A percentile compares a stretch with the other conserved stretches of the same genome.
Conservation (phyloP, 805 yeast species). For the Wickerhamomyces tratensis region DNA sequence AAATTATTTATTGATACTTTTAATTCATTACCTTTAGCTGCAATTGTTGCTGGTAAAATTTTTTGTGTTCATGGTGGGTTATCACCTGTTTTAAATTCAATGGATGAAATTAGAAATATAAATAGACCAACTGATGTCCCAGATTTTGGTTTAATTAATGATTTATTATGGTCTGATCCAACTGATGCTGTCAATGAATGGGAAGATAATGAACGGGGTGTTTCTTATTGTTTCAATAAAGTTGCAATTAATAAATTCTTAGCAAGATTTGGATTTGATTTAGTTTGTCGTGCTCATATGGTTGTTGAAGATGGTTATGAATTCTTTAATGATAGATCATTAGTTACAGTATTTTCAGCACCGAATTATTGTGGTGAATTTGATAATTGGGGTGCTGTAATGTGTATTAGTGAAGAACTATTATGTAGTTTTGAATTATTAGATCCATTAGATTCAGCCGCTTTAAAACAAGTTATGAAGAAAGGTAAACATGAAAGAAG, state of each 20-base stretch:
- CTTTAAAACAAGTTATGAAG: constrained; percentile 90
- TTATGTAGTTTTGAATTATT: constrained; percentile 87
- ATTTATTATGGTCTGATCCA: constrained; percentile 79
- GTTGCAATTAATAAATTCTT: constrained; percentile 66
- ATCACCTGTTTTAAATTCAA: constrained; percentile 57
- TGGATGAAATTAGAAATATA: constrained; percentile 62
- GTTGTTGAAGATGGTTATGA: constrained; percentile 87
- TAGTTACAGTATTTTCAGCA: constrained; percentile 74
- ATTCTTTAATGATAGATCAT: constrained; percentile 61
- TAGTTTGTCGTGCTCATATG: constrained; percentile 81
- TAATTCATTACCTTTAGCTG: constrained; percentile 92
- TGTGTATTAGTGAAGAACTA: constrained; percentile 91
- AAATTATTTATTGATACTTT: constrained; percentile 88
- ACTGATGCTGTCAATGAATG: constrained; percentile 49
- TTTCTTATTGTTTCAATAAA: constrained; percentile 67
- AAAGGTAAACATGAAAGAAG: constrained; percentile 86
- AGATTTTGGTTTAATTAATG: constrained; percentile 69
- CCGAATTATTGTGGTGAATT: constrained; percentile 58
- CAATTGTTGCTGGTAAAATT: constrained; percentile 90
- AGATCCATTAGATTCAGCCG: constrained; percentile 89
- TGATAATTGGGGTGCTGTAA: constrained; percentile 95
- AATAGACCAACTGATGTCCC: constrained; percentile 81
- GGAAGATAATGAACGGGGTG: constrained; percentile 81
- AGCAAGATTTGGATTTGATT: constrained; percentile 57
- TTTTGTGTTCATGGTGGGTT: constrained; percentile 85